phyloP scores from a whole-genome alignment of 1,284 basidiomycete genomes.

The Coniophora puteana region DNA sequence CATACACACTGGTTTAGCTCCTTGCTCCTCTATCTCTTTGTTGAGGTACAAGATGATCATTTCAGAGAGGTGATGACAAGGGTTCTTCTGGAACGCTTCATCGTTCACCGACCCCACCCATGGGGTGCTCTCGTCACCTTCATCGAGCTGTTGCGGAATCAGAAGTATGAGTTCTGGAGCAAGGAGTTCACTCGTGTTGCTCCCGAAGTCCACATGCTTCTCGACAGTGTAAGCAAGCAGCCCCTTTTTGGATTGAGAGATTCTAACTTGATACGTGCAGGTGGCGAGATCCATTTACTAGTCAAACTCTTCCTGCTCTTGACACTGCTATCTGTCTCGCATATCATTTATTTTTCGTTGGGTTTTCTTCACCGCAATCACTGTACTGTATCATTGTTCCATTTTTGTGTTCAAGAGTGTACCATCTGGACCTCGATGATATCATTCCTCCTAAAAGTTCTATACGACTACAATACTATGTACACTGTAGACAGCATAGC shows the following conservation, averaged over 20 bases:
- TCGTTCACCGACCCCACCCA: slow-evolving; percentile 94
- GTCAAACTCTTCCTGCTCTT: slow-evolving; percentile 53
- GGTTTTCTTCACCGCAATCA: slow-evolving; percentile 44
- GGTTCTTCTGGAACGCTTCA: slow-evolving; percentile 89
- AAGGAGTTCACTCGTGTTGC: slow-evolving; percentile 78
- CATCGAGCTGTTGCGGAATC: slow-evolving; percentile 84
- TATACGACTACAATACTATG: slow-evolving; percentile 9
- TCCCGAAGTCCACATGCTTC: slow-evolving; percentile 77
- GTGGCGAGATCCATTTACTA: slow-evolving; percentile 72
- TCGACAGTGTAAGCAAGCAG: slow-evolving; percentile 64
- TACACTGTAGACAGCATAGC: slow-evolving; percentile 28
- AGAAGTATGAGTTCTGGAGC: slow-evolving; percentile 85
- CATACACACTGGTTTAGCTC: slow-evolving; percentile 96
- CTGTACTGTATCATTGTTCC: slow-evolving; percentile 76
- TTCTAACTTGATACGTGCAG: slow-evolving; percentile 31
- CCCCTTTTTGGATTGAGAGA: slow-evolving; percentile 6
- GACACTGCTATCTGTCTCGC: slow-evolving; percentile 40
- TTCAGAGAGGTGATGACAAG: slow-evolving; percentile 91
- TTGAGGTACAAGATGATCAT: slow-evolving; percentile 67
- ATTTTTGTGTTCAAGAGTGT: slow-evolving; percentile 52
- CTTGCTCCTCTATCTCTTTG: slow-evolving; percentile 84
- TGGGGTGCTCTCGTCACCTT: slow-evolving; percentile 95
- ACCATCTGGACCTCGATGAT: slow-evolving; percentile 45
- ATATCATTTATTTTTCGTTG: slow-evolving; percentile 46
- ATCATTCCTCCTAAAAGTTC: slow-evolving; percentile 26